Conservation (phyloP, 1,139 yeast species). For the Candida neerlandica region DNA sequence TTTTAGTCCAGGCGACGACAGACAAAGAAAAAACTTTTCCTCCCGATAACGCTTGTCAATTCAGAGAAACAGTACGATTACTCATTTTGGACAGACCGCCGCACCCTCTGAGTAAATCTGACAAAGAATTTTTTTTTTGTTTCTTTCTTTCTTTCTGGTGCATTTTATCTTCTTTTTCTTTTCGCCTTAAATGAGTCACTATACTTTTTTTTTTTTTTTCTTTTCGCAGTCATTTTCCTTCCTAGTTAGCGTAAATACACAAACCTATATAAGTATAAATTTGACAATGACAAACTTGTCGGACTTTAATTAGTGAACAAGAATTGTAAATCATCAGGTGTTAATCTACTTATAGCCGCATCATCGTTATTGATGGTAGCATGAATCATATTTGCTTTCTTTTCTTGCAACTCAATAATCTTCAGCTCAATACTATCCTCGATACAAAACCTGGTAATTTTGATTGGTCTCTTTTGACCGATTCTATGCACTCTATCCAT, state of each 20-base stretch:
- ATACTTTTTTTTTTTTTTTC: not conserved
- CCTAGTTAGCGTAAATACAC: not conserved
- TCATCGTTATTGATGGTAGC: conserved; percentile 94
- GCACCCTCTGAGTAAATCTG: not conserved
- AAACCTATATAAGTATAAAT: not conserved
- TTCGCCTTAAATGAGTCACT: conserved; percentile 8
- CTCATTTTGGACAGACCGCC: conserved; percentile 2
- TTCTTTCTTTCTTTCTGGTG: not conserved
- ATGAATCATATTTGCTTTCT: conserved; percentile 96
- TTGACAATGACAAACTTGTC: too few species aligned
- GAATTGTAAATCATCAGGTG: conserved; percentile 94
- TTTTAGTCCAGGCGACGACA: not conserved
- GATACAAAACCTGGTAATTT: conserved; percentile 87
- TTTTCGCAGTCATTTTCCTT: conserved; percentile 3
- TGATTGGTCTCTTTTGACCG: conserved; percentile 94
- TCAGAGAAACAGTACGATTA: not conserved
- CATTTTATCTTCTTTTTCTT: not conserved
- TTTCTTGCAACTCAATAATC: conserved; percentile 92
- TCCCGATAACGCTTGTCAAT: conserved; percentile 3
- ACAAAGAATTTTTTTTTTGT: not conserved
- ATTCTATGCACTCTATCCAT: conserved; percentile 98
- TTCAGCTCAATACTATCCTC: conserved; percentile 97
- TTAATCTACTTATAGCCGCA: conserved; percentile 80
- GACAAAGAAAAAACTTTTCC: not conserved
- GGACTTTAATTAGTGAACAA: conserved; percentile 66